phyloP scores from a whole-genome alignment of 768 basidiomycete species.

The Lyophyllum semitale region DNA sequence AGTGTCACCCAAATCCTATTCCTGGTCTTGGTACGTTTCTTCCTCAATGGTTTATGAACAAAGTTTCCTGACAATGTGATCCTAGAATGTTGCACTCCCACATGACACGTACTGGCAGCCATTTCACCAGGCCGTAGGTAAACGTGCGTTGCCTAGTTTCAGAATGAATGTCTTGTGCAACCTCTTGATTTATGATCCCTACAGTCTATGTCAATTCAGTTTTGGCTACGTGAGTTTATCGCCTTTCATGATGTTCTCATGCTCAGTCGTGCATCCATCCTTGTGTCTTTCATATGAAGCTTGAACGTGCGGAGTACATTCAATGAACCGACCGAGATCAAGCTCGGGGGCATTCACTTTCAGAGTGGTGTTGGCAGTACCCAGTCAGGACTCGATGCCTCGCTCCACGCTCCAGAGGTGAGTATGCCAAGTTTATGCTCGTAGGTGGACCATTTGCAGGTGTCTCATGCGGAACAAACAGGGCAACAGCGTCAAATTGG shows the following conservation, averaged over 20 bases:
- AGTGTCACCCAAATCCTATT: conserved; percentile 10
- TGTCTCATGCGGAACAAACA: not conserved
- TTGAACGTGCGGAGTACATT: conserved; percentile 8
- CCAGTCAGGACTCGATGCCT: not conserved
- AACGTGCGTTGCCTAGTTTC: not conserved
- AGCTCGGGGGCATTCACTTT: conserved; percentile 2
- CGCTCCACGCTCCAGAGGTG: not conserved
- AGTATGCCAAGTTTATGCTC: not conserved
- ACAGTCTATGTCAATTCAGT: conserved; percentile 9
- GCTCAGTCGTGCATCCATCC: not conserved
- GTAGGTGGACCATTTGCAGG: not conserved
- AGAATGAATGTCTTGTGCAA: not conserved
- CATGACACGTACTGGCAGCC: conserved; percentile 12
- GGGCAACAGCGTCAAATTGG: not conserved
- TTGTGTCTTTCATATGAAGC: not conserved
- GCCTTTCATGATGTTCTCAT: not conserved
- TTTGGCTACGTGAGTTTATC: conserved; percentile 8
- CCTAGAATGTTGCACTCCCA: conserved; percentile 9
- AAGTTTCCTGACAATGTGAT: not conserved
- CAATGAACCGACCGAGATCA: conserved; percentile 2
- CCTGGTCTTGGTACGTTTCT: conserved; percentile 2
- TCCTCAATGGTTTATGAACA: not conserved
- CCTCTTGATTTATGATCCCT: not conserved
- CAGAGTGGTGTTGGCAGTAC: not conserved
- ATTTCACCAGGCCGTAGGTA: conserved; percentile 11